Base-by-base conservation (phyloP, 208 protist species). In the Tritrichomonas musculus region DNA sequence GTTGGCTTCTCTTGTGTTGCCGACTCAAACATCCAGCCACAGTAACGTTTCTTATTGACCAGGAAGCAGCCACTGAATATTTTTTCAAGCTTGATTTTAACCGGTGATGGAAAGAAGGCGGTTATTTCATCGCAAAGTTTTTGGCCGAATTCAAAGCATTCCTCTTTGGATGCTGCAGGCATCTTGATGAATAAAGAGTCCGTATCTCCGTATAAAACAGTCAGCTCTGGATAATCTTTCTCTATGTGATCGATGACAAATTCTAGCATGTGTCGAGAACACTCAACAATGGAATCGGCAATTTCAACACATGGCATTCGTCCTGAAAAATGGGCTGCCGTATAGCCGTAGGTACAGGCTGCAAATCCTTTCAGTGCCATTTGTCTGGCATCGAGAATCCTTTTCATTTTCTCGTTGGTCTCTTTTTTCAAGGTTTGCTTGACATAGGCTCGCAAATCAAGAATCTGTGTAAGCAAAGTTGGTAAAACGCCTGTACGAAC, bases 281-380 rank as follows among this genome's bases (percentile, higher is more conserved):
- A 88, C 39, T 88, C 77, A 33, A 88, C 77, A 57, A 88, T 88
- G n/a, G 77, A 88, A 88, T 88, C 77, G 9, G 8, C 25, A 0
- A 88, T 9, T 39, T 88, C 77, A 60, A 88, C 77, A 27, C 77
- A 88, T 30, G 77, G 77, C 77, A 88, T 88, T 57, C 77, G 25
- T 33, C 77, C 77, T 22, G 41, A 55, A 47, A 60, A 88, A 30
- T 88, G 77, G 11, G 77, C 77, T 39, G 47, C 25, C 4, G 77
- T 88, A 57, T 88, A 88, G 2, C 77, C 77, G 36, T 88, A 88
- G 0, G 47, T 88, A 57, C 77, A 88, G 2, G 77, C 77, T 39
- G 77, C 77, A 30, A 88, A 30, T 17, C 20, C 41, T 88, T 88
- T 88, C 47, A 88, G 57, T 39, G 77, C 77, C 30, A 36, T 49